Base-by-base conservation (phyloP, 257 asterid species). In the Coffea canephora region DNA sequence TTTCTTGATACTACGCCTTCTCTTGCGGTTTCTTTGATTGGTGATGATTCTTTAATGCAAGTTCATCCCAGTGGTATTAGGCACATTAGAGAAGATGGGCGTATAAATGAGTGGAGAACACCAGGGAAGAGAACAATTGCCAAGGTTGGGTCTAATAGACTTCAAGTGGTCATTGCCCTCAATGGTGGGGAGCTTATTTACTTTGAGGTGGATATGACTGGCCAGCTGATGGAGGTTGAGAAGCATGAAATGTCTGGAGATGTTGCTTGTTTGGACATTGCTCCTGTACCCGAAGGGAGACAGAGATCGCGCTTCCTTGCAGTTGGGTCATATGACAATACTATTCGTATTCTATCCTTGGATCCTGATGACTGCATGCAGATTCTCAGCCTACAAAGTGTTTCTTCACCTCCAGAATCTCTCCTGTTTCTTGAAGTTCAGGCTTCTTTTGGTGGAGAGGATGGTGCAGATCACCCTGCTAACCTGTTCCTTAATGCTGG, bases 381-480 rank as follows among this genome's bases (percentile, higher is more conserved):
- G 88, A 81, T 96, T 83, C 90, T 96, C 76, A 96, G 99, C 85
- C 82, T 96, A 74, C 99, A 96, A 74, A 96, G 98, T 80, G 99
- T 96, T 80, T 96, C 98, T 55, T 91, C 97, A 69, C 93, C 98
- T 76, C 99, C 99, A 0, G 98, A 96, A 83, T 96, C 99, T 78
- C 97, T 96, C 77, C 92, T 94, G 36, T 96, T 96, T 82, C 96
- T 96, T 80, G 98, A 96, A 89, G 99, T 96, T 79, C 99, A 88
- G 89, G 98, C 99, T 86, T 96, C 99, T 75, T 79, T 86, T 79
- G 99, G 98, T 69, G 99, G 99, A 27, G 98, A 92, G 82, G 99
- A 96, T 84, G 99, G 99, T 75, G 99, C 99, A 14, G 99, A 96
- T 84, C 99, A 92, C 87, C 99, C 98, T 67, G 98, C 98, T 74